Percentiles rank a stretch among this genome's conserved stretches.
phyloP scores from a whole-genome alignment of 2,329 filamentous ascomycete species.

The Talaromyces atroroseus region DNA sequence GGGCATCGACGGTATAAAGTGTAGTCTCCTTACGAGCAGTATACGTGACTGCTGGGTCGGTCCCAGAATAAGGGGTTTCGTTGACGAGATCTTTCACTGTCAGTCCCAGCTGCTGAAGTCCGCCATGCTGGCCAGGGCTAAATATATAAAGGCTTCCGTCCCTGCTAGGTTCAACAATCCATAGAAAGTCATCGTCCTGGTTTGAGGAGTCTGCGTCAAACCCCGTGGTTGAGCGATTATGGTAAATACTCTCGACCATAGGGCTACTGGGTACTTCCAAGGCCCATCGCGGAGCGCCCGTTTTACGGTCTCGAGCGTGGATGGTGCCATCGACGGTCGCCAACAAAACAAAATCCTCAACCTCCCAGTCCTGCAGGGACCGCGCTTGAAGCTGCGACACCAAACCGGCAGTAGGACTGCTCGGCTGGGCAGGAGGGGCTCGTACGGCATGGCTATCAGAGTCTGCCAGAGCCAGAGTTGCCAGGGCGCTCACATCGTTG shows the following conservation, averaged over 20 bases:
- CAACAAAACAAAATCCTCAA: constrained; percentile 99
- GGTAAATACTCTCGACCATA: constrained; percentile 85
- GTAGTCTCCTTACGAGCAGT: constrained; percentile 87
- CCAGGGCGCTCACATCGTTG: constrained; percentile 85
- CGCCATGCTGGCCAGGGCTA: constrained; percentile 56
- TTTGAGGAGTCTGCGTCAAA: constrained; percentile 46
- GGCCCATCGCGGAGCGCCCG: constrained; percentile 78
- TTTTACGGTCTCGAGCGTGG: constrained; percentile 83
- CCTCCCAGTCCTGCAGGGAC: constrained; percentile 98
- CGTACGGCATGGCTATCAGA: constrained; percentile 66
- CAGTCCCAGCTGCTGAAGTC: constrained; percentile 43
- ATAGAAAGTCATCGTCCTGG: constrained; percentile 75
- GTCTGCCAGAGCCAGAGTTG: constrained; percentile 91
- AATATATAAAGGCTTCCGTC: constrained; percentile 86
- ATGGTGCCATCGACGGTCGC: constrained; percentile 98
- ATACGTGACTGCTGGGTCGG: constrained; percentile 75
- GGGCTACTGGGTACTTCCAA: constrained; percentile 71
- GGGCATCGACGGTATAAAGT: constrained; percentile 82
- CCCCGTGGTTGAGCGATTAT: constrained; percentile 55
- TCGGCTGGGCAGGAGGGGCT: constrained; percentile 78
- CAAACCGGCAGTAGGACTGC: constrained; percentile 59
- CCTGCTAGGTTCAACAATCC: constrained; percentile 88
- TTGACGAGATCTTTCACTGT: constrained; percentile 76
- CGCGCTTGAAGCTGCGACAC: constrained; percentile 88
- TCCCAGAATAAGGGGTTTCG: constrained; percentile 69